Evolutionary conservation across 2,329 filamentous ascomycete species (phyloP), one percentile per base, ranked within the genome.

Genomic region (Xylariaceae sp.): DNA sequence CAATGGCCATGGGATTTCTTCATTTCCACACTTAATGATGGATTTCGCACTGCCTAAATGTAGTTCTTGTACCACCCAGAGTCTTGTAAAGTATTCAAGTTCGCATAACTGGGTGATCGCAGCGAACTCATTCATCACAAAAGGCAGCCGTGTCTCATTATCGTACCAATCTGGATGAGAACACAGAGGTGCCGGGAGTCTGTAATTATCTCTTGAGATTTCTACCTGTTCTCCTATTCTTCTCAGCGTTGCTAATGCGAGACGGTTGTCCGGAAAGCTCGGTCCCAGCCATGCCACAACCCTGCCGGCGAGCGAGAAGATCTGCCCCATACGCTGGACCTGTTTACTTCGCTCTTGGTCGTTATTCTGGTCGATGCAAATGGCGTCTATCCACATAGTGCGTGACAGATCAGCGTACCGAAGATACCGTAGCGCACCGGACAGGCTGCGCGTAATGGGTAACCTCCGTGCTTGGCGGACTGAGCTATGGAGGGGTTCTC

Each of bases 51-150:
- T 53, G 5, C 50, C 62, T n/a, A 62, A 39, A 2, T 61, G 53
- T 16, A 67, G 58, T 19, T 66, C 64, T 31, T 67, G 64, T 16
- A 65, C 34, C 14, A 66, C 31, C 64, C 62, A 66, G 8, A 67
- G 23, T 9, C 62, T 57, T 3, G 1, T 1, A 16, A 62, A 56
- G 53, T 56, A 66, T 9, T 7, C 16, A 3, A 17, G 14, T 16
- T 7, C 24, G 7, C 19, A 50, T 3, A 65, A 6, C 4, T 26
- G 12, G 5, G 5, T 11, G 8, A 65, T 47, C 1, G 62, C 56
- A 2, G 53, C 24, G 44, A 49, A 57, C 3, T 45, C 45, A 3
- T 58, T 41, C 14, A 7, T 8, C 6, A 19, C 29, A 24, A 41
- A 60, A 11, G 56, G 53, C 19, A 62, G 26, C 2, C 11, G 9